phyloP scores from a whole-genome alignment of 2,329 filamentous ascomycete genomes.

The Hypoxylon sp. region DNA sequence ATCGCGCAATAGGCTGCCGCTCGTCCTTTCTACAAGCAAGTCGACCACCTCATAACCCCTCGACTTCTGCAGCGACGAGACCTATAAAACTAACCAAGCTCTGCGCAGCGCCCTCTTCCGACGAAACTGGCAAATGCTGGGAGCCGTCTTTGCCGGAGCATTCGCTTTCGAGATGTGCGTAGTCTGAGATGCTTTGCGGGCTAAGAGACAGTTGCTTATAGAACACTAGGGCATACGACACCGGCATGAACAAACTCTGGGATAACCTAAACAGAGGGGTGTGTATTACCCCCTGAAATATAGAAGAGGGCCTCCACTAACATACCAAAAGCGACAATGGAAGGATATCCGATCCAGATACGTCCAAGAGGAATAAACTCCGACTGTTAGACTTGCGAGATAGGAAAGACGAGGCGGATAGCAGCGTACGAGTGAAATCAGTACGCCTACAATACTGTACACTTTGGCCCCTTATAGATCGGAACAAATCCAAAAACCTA shows the following conservation, averaged over 20 bases:
- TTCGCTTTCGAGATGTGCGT: conserved; percentile 95
- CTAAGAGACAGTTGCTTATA: conserved; percentile 49
- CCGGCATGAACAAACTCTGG: conserved; percentile 86
- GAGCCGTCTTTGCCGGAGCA: conserved; percentile 84
- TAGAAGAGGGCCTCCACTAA: conserved; percentile 46
- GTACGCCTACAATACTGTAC: conserved; percentile 32
- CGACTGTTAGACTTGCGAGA: conserved; percentile 6
- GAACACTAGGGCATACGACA: conserved; percentile 80
- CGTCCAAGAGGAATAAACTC: conserved; percentile 67
- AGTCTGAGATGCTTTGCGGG: conserved; percentile 27
- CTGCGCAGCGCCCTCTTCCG: conserved; percentile 79
- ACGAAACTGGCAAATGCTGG: conserved; percentile 89
- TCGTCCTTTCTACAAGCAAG: conserved; percentile 71
- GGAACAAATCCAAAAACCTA: conserved; percentile 29
- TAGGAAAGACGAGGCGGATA: conserved; percentile 6
- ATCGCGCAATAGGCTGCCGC: conserved; percentile 56
- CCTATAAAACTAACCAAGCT: conserved; percentile 42
- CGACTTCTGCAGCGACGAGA: background rate
- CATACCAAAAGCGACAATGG: conserved; percentile 86
- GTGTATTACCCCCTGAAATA: conserved; percentile 58
- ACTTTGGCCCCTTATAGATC: conserved; percentile 47
- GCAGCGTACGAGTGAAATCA: conserved; percentile 11
- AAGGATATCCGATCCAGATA: conserved; percentile 98
- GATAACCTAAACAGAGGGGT: conserved; percentile 91
- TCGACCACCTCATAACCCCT: conserved; percentile 45